phyloP scores from a whole-genome alignment of 495 filamentous ascomycete species.

The Aspergillus biplanus region DNA sequence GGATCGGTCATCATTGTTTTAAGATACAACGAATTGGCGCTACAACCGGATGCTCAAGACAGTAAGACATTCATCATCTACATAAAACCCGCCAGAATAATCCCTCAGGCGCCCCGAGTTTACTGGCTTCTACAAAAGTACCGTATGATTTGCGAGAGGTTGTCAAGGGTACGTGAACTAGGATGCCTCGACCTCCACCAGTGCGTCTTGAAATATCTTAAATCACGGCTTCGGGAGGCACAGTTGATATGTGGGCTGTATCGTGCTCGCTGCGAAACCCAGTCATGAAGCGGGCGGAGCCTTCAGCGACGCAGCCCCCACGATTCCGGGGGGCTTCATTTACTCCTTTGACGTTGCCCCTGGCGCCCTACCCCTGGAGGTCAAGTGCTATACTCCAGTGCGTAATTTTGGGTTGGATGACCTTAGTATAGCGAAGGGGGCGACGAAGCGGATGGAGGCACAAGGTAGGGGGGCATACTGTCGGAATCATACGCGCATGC shows the following conservation, averaged over 20 bases:
- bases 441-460: neutral
- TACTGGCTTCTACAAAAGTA: too few species aligned
- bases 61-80: too few species aligned
- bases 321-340: neutral
- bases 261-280: neutral
- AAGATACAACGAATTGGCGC: neutral
- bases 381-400: neutral
- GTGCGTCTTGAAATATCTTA: too few species aligned
- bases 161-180: too few species aligned
- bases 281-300: neutral
- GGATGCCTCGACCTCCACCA: too few species aligned
- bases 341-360: constrained; percentile 3
- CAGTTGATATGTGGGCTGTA: neutral
- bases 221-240: too few species aligned
- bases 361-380: neutral
- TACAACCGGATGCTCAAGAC: too few species aligned
- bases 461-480: neutral
- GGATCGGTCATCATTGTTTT: neutral
- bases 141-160: too few species aligned
- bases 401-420: neutral
- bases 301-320: neutral
- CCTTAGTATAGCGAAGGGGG: neutral
- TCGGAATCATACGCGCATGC: neutral
- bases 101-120: too few species aligned
- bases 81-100: too few species aligned